phyloP scores from a whole-genome alignment of 441 rosid species.

The Euphorbia schlechtendalii region DNA sequence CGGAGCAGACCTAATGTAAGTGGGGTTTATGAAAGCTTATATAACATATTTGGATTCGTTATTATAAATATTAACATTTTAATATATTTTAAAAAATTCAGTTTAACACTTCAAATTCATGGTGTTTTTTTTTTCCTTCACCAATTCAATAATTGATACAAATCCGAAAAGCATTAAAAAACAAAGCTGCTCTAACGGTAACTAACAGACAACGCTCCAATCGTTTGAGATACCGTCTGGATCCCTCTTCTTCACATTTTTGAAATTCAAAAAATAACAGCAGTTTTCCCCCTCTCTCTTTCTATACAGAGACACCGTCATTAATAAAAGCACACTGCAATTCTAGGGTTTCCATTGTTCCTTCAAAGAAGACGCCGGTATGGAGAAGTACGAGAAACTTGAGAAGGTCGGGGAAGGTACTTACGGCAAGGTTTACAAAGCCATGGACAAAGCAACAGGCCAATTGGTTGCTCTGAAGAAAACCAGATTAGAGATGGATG shows the following conservation, averaged over 20 bases:
- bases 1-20: too few species aligned
- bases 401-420: slow-evolving; percentile 97
- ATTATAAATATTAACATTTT: too few species aligned
- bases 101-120: too few species aligned
- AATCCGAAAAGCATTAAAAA: too few species aligned
- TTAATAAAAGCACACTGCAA: not conserved
- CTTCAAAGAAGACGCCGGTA: slow-evolving; percentile 8
- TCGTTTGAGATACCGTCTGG: slow-evolving; percentile 8
- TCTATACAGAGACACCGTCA: too few species aligned
- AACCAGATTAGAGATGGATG: slow-evolving; percentile 90
- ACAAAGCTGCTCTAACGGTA: not conserved
- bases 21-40: too few species aligned
- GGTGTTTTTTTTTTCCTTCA: too few species aligned
- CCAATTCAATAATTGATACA: too few species aligned
- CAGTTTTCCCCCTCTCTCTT: not conserved
- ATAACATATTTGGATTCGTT: too few species aligned
- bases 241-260: not conserved
- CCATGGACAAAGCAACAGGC: slow-evolving; percentile 70
- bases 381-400: slow-evolving; percentile 94
- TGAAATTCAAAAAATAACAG: slow-evolving; percentile 8
- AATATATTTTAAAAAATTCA: too few species aligned
- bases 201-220: not conserved
- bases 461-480: slow-evolving; percentile 83
- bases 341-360: slow-evolving; percentile 5
- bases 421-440: slow-evolving; percentile 93